Evolutionary conservation across 768 basidiomycete genomes (phyloP).

Genomic region (Hemileccinum impolitum): DNA sequence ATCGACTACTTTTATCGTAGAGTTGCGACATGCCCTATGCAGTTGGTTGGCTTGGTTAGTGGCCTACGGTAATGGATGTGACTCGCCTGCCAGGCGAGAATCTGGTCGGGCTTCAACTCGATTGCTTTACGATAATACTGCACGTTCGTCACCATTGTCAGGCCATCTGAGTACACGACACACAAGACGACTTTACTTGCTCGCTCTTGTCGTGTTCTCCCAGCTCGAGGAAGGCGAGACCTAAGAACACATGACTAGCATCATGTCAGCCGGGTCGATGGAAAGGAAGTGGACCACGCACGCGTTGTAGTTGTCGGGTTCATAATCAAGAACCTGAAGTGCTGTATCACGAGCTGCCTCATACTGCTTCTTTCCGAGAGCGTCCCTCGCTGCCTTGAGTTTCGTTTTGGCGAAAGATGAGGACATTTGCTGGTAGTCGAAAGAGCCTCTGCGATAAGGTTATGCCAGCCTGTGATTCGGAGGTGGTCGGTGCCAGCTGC

Average conservation of each 20-base stretch:
- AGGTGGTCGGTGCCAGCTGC: not conserved
- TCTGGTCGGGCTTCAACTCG: conserved; percentile 59
- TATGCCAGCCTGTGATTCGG: too few relatives aligned
- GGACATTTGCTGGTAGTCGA: conserved; percentile 20
- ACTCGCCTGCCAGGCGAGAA: conserved; percentile 82
- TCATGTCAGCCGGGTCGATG: conserved; percentile 2
- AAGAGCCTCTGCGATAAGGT: too few relatives aligned
- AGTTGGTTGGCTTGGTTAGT: conserved; percentile 3
- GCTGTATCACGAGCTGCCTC: conserved; percentile 63
- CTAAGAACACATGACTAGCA: conserved; percentile 79
- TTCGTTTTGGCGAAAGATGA: conserved; percentile 57
- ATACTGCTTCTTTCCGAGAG: conserved; percentile 74
- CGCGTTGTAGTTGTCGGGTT: conserved; percentile 87
- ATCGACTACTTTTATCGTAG: conserved; percentile 61
- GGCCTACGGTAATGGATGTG: conserved; percentile 4
- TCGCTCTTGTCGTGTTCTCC: conserved; percentile 73
- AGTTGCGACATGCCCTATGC: conserved; percentile 67
- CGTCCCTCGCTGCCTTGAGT: conserved; percentile 77
- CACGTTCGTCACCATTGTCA: conserved; percentile 21
- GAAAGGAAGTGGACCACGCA: conserved; percentile 38
- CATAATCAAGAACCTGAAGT: conserved; percentile 63
- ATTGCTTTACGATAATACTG: conserved; percentile 82
- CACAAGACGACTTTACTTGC: conserved; percentile 57
- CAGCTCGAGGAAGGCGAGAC: conserved; percentile 74
- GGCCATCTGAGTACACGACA: conserved; percentile 4